Evolutionary conservation across 352 stramenopile species (phyloP).

Genomic region (Globisporangium ultimum): DNA sequence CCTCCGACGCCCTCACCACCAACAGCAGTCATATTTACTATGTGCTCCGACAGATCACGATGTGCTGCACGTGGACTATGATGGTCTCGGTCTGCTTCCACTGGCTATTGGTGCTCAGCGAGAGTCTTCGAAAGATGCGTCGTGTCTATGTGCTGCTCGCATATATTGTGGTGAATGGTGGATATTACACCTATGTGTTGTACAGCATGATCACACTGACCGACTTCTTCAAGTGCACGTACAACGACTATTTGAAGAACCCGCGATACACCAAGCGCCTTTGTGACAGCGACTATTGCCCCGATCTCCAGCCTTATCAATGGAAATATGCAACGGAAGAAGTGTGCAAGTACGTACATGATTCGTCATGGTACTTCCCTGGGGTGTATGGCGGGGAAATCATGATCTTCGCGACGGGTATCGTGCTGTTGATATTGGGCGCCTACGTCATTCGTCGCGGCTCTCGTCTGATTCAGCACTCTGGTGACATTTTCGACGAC

Average conservation of each 20-base stretch:
- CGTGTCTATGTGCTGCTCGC: slow-evolving; percentile 52
- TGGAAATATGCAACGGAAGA: slow-evolving; percentile 71
- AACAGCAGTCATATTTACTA: slow-evolving; percentile 73
- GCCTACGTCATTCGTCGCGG: slow-evolving; percentile 68
- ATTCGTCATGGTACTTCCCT: slow-evolving; percentile 63
- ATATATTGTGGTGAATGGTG: slow-evolving; percentile 60
- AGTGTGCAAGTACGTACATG: slow-evolving; percentile 63
- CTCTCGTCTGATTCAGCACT: slow-evolving; percentile 68
- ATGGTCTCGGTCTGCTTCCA: slow-evolving; percentile 87
- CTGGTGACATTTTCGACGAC: slow-evolving; percentile 69
- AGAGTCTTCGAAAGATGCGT: slow-evolving; percentile 52
- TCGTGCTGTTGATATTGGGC: slow-evolving; percentile 64
- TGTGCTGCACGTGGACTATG: slow-evolving; percentile 82
- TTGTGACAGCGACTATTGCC: slow-evolving; percentile 73
- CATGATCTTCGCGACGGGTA: slow-evolving; percentile 56
- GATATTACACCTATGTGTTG: slow-evolving; percentile 65
- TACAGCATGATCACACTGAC: slow-evolving; percentile 71
- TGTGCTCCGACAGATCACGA: slow-evolving; percentile 58
- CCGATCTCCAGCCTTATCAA: slow-evolving; percentile 74
- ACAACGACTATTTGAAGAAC: slow-evolving; percentile 87
- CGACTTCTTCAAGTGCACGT: slow-evolving; percentile 82
- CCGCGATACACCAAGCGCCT: slow-evolving; percentile 61
- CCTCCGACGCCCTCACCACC: slow-evolving; percentile 37
- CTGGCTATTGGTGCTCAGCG: slow-evolving; percentile 72
- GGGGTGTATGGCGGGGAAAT: slow-evolving; percentile 46